Evolutionary conservation across 257 asterid genomes (phyloP), one percentile per base, ranked within the genome.

Genomic region (Solanum medicagineum): DNA sequence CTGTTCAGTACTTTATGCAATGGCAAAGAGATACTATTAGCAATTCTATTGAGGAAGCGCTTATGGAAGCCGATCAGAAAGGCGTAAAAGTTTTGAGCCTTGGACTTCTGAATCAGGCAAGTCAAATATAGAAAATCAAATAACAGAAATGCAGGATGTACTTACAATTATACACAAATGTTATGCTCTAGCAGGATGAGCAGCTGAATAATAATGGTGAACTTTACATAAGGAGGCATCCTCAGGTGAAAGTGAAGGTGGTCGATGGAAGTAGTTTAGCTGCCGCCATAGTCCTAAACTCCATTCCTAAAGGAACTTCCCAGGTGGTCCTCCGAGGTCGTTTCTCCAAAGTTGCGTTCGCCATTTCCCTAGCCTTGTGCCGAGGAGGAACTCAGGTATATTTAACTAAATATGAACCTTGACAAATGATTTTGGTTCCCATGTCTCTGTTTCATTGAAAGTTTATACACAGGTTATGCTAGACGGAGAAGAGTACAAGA

Each of bases 401-500:
- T 53, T 3, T 9, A 1, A 7, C 8, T 14, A 85, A 53, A 47
- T 49, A 79, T 59, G 11, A 10, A 44, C 19, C 57, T 62, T 16
- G 40, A 24, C 45, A 16, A 16, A 49, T 32, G 17, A 62, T 14
- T 24, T 36, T 57, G 54, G 13, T 55, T 59, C 79, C 55, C 22
- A 80, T 2, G 12, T 75, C 57, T 53, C 71, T 60, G 62, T 45
- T 81, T 65, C 68, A 24, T 7, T 80, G 13, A n/a, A 62, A 77
- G 20, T 81, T 4, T 7, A 14, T 17, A 10, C n/a, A 59, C 85
- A 95, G 97, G 95, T 95, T n/a, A 87, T 90, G 1, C 1, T 91
- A 81, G 77, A 88, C 1, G 93, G 91, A 87, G 90, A 93, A 8
- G 97, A 93, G 77, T 91, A 93, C 88, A 90, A 88, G 92, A 91